Percentiles rank a stretch among this genome's conserved stretches.
phyloP scores from a whole-genome alignment of 2,329 filamentous ascomycete species.

The Cryphonectria parasitica region DNA sequence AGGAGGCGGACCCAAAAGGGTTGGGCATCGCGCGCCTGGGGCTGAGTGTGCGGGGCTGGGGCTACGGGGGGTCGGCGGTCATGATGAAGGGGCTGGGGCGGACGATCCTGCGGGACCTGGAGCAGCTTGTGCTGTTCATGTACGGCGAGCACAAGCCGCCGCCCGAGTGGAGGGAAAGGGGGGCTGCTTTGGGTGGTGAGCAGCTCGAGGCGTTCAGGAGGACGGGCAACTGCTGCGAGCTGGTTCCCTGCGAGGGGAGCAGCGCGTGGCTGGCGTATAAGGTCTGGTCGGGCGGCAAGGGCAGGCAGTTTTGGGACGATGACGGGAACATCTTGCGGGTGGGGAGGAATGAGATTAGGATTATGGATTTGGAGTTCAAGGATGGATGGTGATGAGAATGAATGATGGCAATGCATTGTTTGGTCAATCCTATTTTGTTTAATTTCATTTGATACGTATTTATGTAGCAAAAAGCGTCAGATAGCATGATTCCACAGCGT shows the following conservation, averaged over 20 bases:
- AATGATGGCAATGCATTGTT: not conserved
- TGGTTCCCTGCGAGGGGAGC: slow-evolving; percentile 33
- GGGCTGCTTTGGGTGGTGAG: not conserved
- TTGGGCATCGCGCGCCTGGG: slow-evolving; percentile 35
- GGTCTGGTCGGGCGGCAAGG: slow-evolving; percentile 33
- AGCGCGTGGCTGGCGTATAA: slow-evolving; percentile 32
- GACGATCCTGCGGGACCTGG: slow-evolving; percentile 35
- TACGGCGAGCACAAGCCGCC: slow-evolving; percentile 37
- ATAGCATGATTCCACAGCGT: not conserved
- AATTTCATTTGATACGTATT: not conserved
- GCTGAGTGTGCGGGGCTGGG: slow-evolving; percentile 35
- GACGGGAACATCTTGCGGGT: slow-evolving; percentile 33
- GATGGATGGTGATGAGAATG: slow-evolving; percentile 32
- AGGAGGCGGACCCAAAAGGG: slow-evolving; percentile 31
- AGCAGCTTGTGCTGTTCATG: slow-evolving; percentile 39
- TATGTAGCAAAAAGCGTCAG: not conserved
- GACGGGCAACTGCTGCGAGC: slow-evolving; percentile 20
- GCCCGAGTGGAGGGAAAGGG: slow-evolving; percentile 34
- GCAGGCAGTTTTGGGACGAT: slow-evolving; percentile 32
- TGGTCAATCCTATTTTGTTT: not conserved
- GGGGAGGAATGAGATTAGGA: slow-evolving; percentile 33
- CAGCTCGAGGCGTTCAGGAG: not conserved
- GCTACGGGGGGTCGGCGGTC: slow-evolving; percentile 32
- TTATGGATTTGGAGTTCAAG: slow-evolving; percentile 37
- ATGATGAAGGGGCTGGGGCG: slow-evolving; percentile 34